A percentile compares a stretch with the other conserved stretches of the same genome.
These are phyloP conservation scores for Tolypocladium sp. DNA, from an alignment of 2,329 filamentous ascomycete species.

Conservation along the genomic window DNA sequence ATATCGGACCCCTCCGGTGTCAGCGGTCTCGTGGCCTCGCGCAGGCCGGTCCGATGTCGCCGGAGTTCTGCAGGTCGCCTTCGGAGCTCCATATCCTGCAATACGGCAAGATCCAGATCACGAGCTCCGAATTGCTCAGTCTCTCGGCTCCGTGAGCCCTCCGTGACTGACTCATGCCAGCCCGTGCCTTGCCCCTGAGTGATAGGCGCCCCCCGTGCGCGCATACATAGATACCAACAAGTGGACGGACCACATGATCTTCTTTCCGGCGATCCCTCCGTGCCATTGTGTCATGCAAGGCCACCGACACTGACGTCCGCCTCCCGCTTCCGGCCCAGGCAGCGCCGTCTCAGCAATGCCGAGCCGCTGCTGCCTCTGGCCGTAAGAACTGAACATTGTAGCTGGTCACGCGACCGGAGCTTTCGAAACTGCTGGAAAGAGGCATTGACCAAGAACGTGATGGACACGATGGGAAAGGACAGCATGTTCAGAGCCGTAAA, in stretches of 20 bases:
- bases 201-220: neutral
- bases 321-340: neutral
- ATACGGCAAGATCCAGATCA: neutral
- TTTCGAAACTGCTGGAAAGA: neutral
- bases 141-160: neutral
- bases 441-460: neutral
- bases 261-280: neutral
- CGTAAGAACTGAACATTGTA: neutral
- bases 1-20: neutral
- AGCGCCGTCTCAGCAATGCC: neutral
- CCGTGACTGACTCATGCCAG: neutral
- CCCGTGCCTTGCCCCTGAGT: neutral
- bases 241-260: neutral
- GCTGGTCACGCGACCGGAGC: neutral
- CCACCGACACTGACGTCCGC: neutral
- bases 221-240: neutral
- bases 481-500: neutral
- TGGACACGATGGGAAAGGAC: neutral
- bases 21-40: neutral
- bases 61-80: neutral
- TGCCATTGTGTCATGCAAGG: neutral
- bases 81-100: neutral
- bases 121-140: neutral
- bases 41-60: neutral
- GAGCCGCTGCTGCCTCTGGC: neutral